Evolutionary conservation across 2,329 filamentous ascomycete species (phyloP).

Genomic region (Colletotrichum caudatum): DNA sequence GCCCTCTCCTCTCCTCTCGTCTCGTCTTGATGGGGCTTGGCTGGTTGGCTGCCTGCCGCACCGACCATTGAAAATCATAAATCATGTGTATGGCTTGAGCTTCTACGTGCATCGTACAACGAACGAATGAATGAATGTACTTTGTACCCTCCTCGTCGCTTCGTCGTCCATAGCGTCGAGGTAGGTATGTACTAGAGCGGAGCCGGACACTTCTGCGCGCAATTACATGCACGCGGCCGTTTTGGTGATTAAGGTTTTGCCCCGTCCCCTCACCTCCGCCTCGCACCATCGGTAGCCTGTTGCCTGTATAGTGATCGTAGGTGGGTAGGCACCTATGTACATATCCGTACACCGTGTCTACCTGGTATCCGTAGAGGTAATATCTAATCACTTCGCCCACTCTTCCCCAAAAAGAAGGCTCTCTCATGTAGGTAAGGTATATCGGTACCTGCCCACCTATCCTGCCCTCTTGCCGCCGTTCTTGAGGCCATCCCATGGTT

Average conservation of each 20-base stretch:
- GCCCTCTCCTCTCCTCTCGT: too few species aligned
- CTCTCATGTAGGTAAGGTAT: too few species aligned
- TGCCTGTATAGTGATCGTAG: too few species aligned
- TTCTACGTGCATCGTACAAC: neutral
- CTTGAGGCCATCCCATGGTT: neutral
- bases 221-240: neutral
- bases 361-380: too few species aligned
- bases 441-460: too few species aligned
- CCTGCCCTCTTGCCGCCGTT: too few species aligned
- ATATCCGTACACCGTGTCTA: too few species aligned
- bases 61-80: neutral
- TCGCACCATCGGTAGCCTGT: neutral
- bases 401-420: neutral
- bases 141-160: neutral
- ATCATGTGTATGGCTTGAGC: neutral
- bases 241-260: conserved; percentile 29
- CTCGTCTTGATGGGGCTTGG: neutral
- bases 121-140: too few species aligned
- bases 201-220: neutral
- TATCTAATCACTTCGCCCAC: neutral
- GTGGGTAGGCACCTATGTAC: too few species aligned
- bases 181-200: neutral
- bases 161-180: neutral
- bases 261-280: conserved; percentile 6
- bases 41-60: neutral